Base-by-base conservation (phyloP, 306 rosid species). In the Lagenaria siceraria region DNA sequence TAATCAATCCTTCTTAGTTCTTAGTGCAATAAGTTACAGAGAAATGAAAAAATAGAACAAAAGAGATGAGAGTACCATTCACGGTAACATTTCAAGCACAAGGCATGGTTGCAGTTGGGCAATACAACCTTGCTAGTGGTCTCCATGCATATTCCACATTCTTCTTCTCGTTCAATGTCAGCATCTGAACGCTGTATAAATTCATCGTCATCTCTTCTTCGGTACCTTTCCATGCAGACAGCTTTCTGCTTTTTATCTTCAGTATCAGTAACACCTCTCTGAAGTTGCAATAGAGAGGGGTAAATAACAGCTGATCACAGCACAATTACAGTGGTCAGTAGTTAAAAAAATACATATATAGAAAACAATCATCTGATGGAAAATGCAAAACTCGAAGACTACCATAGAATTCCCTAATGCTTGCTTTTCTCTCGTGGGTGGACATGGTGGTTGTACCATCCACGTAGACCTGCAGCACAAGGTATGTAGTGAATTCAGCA, bases 401-500 rank as follows among this genome's bases (percentile, higher is more conserved):
- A 94, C 98, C 97, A 84, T 94, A 91, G 83, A 94, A 94, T 82
- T 94, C 98, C 78, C 96, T 90, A 74, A 94, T 89, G 81, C 96
- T 91, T 42, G 97, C 97, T 90, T 89, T 94, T 78, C 95, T 90
- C 83, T 94, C 98, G 79, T 91, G 90, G 15, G 96, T 92, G 71
- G 97, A 88, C 98, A 94, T 92, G 80, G 97, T 94, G 76, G 98
- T 94, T 71, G 98, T 85, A 59, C 98, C 98, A 81, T 94, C 98
- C 87, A 90, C 97, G 73, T 90, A 92, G 64, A 94, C 98, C 98
- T 94, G 84, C 77, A 78, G 46, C 66, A 78, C 35, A 78, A 77
- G 55, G 52, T 22, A 78, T 77, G 68, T 70, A 82, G 70, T 27
- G 58, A 49, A 49, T 54, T 69, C 77, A 75, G 65, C 82, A 77